phyloP scores from a whole-genome alignment of 1,284 basidiomycete species.

The Apiotrichum sp. region DNA sequence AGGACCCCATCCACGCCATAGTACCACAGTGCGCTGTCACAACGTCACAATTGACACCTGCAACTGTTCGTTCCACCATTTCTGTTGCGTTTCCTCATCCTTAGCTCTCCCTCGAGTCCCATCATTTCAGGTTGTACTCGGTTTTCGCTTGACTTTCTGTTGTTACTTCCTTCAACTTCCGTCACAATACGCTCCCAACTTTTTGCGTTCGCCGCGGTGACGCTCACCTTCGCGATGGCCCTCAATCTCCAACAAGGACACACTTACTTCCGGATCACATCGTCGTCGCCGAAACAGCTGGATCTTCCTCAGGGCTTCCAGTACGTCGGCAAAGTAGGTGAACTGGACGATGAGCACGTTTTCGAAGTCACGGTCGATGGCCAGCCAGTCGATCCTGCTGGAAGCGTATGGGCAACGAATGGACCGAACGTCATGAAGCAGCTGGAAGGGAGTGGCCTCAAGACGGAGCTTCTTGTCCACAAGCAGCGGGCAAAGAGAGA shows the following conservation, averaged over 20 bases:
- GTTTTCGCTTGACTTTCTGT: too few relatives aligned
- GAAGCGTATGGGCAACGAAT: constrained; percentile 13
- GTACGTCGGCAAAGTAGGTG: constrained; percentile 38
- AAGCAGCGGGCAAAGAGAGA: constrained; percentile 36
- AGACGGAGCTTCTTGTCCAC: constrained; percentile 25
- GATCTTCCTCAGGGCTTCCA: neutral
- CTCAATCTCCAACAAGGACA: constrained; percentile 22
- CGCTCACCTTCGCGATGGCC: constrained; percentile 9
- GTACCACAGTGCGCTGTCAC: too few relatives aligned
- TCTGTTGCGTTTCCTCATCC: too few relatives aligned
- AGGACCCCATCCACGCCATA: too few relatives aligned
- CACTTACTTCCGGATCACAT: constrained; percentile 36
- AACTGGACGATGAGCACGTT: constrained; percentile 40
- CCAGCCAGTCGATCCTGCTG: constrained; percentile 6
- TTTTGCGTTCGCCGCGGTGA: neutral
- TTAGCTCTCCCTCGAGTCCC: too few relatives aligned
- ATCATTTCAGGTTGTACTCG: too few relatives aligned
- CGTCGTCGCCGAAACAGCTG: constrained; percentile 9
- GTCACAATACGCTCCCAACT: constrained; percentile 10
- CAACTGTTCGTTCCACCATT: too few relatives aligned
- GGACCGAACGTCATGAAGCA: constrained; percentile 12
- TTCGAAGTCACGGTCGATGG: constrained; percentile 26
- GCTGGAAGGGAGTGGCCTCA: constrained; percentile 31
- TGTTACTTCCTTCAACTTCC: neutral
- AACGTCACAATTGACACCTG: too few relatives aligned